Conservation (phyloP, 768 basidiomycete species). For the Leccinum boreale region DNA sequence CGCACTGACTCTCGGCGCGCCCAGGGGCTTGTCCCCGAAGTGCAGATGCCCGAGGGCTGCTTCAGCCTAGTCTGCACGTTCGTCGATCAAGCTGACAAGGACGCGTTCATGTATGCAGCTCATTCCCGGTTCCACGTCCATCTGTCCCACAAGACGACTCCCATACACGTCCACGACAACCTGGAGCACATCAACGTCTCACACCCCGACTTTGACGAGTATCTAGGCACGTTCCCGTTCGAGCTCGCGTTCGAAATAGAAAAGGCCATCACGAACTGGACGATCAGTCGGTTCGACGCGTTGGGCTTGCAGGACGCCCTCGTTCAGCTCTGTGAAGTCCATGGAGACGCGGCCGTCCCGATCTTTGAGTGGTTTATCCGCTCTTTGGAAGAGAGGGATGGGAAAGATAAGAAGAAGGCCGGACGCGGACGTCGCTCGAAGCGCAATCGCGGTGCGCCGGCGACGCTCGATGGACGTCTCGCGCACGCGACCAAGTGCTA, state of each 20-base stretch:
- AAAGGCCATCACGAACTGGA: slow-evolving; percentile 32
- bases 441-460: background rate
- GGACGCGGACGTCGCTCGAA: background rate
- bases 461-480: slow-evolving; percentile 17
- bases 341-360: slow-evolving; percentile 14
- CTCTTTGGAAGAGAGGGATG: slow-evolving; percentile 17
- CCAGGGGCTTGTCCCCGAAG: slow-evolving; percentile 26
- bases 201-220: slow-evolving; percentile 13
- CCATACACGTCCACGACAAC: slow-evolving; percentile 15
- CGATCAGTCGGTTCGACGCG: slow-evolving; percentile 24
- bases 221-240: slow-evolving; percentile 30
- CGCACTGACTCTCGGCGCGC: slow-evolving; percentile 14
- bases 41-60: slow-evolving; percentile 27
- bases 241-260: slow-evolving; percentile 38
- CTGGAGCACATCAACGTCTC: slow-evolving; percentile 3
- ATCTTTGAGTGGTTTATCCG: slow-evolving; percentile 24
- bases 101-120: slow-evolving; percentile 28
- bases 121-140: slow-evolving; percentile 22
- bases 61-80: slow-evolving; percentile 32
- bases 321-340: slow-evolving; percentile 12
- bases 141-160: background rate
- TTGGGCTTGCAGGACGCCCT: slow-evolving; percentile 20
- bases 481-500: slow-evolving; percentile 16
- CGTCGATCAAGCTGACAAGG: slow-evolving; percentile 18
- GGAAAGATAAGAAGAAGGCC: background rate